A percentile compares a stretch with the other conserved stretches of the same genome.
phyloP scores from a whole-genome alignment of 2,329 filamentous ascomycete species.

The Anthostomella pinea region DNA sequence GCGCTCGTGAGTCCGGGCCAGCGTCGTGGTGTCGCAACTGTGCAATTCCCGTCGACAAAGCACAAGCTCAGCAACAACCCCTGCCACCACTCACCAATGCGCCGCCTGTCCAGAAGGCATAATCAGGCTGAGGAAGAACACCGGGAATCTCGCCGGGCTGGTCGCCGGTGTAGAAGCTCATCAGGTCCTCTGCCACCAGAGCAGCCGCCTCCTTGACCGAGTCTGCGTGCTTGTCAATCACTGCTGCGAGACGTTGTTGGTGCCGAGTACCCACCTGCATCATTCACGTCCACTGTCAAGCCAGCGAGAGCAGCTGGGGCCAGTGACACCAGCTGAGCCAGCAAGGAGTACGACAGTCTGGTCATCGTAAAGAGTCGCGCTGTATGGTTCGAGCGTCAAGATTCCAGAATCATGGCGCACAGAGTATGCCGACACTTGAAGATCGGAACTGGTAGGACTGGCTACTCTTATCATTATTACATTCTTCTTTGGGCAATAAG shows the following conservation, averaged over 20 bases:
- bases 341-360: conserved; percentile 9
- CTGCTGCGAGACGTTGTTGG: not conserved
- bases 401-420: no score
- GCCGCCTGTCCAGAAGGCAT: conserved; percentile 51
- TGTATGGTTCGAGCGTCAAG: conserved; percentile 10
- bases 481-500: no score
- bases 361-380: conserved; percentile 18
- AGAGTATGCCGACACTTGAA: no score
- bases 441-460: no score
- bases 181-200: conserved; percentile 28
- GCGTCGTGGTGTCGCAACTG: no score
- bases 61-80: no score
- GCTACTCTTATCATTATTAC: no score
- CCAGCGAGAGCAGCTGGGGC: conserved; percentile 20
- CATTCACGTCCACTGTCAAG: conserved; percentile 23
- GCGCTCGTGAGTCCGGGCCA: no score
- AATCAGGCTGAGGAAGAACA: conserved; percentile 18
- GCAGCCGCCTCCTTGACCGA: conserved; percentile 28
- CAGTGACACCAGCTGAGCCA: conserved; percentile 18
- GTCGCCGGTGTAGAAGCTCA: conserved; percentile 28
- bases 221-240: conserved; percentile 15
- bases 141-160: conserved; percentile 21
- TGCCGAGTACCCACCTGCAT: conserved; percentile 19
- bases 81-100: no score
- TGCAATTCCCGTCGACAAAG: no score